Base-by-base conservation (phyloP, 495 filamentous ascomycete genomes). In the Halenospora varia region DNA sequence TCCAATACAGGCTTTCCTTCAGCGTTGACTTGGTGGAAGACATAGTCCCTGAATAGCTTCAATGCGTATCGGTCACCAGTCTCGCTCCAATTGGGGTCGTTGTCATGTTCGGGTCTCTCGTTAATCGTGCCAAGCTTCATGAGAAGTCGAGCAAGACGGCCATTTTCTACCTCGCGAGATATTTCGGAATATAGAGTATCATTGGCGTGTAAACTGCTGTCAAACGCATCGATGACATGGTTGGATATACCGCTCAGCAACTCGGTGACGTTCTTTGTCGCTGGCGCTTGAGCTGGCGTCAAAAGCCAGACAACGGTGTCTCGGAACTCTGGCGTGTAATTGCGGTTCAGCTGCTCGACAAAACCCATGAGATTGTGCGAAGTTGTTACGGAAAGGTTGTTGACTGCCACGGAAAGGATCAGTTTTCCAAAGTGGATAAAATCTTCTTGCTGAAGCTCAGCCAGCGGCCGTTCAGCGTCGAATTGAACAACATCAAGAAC, bases 41-140 rank as follows among this genome's bases (percentile, higher is more conserved):
- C 88, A 58, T 95, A 97, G 70, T 98, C 95, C 44, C 94, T 85
- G 77, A 97, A 97, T 26, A 98, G 78, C 71, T 95, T 95, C 53
- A 97, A 73, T 62, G 85, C 86, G 66, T 95, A 96, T n/a, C 92
- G 82, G 60, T 96, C 88, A 1, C 91, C 92, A 19, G 82, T 92
- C 70, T 96, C 92, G 13, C 89, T 87, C 92, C 92, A 97, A 49
- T 83, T 80, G 17, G 74, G 75, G 51, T 88, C 82, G 23, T 83
- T 78, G 20, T 89, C 88, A 54, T 86, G 85, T 65, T 97, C 93
- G 1, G 89, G 90, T 3, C 94, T 86, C 65, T 97, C 94, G 63
- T 89, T 90, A 62, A 98, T 82, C 53, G 88, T 79, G 52, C 85
- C 86, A 44, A 98, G 73, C 70, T 98, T 98, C 54, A 84, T 82